These are phyloP conservation scores for Candida lessepsii DNA, from an alignment of 805 yeast species.

Conservation along the genomic window DNA sequence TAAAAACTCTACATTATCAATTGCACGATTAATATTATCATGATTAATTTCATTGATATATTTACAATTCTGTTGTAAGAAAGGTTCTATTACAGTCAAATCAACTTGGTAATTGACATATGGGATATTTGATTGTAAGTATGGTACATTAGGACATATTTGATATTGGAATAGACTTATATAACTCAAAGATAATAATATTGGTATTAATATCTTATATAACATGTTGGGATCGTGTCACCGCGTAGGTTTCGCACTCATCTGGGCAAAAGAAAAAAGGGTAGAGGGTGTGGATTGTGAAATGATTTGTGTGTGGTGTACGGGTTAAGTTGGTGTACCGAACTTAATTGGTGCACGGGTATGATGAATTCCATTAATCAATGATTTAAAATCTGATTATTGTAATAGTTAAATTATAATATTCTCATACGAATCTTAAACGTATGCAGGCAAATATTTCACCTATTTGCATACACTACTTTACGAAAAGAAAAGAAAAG, in stretches of 20 bases:
- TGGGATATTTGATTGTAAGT: background rate
- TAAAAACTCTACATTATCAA: constrained; percentile 13
- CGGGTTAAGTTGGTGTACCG: no score
- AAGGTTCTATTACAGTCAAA: constrained; percentile 6
- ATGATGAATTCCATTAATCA: no score
- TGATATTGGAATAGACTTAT: constrained; percentile 7
- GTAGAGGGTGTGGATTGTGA: no score
- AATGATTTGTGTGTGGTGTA: no score
- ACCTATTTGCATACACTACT: no score
- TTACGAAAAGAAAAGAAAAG: no score
- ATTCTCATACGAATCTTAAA: no score
- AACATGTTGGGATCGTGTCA: constrained; percentile 3
- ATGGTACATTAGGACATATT: constrained; percentile 10
- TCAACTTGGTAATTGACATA: background rate
- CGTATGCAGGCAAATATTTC: no score
- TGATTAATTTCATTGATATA: constrained; percentile 13
- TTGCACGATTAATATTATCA: constrained; percentile 11
- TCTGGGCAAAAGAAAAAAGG: no score
- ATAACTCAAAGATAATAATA: constrained; percentile 1
- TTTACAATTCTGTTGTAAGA: constrained; percentile 10
- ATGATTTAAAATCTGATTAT: no score
- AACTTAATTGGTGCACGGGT: no score
- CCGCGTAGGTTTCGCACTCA: background rate
- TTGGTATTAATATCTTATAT: constrained; percentile 2
- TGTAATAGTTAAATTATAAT: no score